Evolutionary conservation across 2,329 filamentous ascomycete species (phyloP).

Genomic region (Penicillium sp.): DNA sequence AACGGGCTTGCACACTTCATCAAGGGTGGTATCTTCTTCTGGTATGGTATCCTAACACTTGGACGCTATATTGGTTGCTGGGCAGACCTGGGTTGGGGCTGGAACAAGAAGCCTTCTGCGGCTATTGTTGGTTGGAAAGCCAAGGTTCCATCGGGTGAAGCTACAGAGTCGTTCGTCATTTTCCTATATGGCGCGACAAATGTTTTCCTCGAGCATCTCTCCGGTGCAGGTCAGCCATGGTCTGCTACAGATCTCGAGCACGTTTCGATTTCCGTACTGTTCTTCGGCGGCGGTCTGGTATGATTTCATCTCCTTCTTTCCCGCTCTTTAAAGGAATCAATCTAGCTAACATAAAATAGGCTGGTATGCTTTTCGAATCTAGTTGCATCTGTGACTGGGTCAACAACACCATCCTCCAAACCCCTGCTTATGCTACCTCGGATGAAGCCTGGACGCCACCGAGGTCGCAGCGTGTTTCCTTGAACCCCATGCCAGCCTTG

Average conservation of each 20-base stretch:
- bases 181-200: slow-evolving; percentile 87
- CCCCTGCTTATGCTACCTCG: slow-evolving; percentile 41
- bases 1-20: slow-evolving; percentile 89
- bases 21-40: slow-evolving; percentile 94
- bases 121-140: slow-evolving; percentile 62
- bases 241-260: slow-evolving; percentile 82
- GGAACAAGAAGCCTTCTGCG: slow-evolving; percentile 74
- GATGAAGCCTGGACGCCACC: slow-evolving; percentile 60
- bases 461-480: slow-evolving; percentile 68
- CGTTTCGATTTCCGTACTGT: slow-evolving; percentile 86
- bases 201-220: slow-evolving; percentile 87
- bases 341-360: slow-evolving; percentile 42
- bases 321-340: background rate
- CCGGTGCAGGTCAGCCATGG: slow-evolving; percentile 70
- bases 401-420: slow-evolving; percentile 50
- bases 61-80: slow-evolving; percentile 90
- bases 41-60: slow-evolving; percentile 82
- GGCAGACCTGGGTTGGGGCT: slow-evolving; percentile 88
- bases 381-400: slow-evolving; percentile 60
- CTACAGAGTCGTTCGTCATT: slow-evolving; percentile 84
- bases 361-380: slow-evolving; percentile 84
- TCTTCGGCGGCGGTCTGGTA: slow-evolving; percentile 87
- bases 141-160: slow-evolving; percentile 73
- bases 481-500: slow-evolving; percentile 85
- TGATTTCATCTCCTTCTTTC: slow-evolving; percentile 20